A percentile compares a stretch with the other conserved stretches of the same genome.
Evolutionary conservation across 2,329 filamentous ascomycete species (phyloP).

Genomic region (Aspergillus brunneoviolaceus): DNA sequence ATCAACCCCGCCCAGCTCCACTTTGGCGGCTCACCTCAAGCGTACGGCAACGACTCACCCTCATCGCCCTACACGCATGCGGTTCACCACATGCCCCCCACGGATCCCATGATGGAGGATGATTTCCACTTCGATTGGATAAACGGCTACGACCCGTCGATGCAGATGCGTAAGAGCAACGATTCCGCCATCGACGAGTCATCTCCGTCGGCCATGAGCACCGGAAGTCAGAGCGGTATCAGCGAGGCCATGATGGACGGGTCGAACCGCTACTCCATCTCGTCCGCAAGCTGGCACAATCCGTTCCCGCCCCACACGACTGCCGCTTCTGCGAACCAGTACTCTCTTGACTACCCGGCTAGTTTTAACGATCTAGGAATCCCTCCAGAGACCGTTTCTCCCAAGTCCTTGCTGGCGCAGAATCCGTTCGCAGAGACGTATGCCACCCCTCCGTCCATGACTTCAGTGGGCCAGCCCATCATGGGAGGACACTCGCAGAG

Average conservation of each 20-base stretch:
- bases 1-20: constrained; percentile 71
- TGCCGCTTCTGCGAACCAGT: constrained; percentile 62
- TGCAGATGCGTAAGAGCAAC: constrained; percentile 67
- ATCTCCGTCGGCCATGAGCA: constrained; percentile 93
- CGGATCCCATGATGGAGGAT: constrained; percentile 58
- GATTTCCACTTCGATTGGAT: constrained; percentile 85
- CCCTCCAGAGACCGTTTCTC: constrained; percentile 70
- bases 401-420: constrained; percentile 71
- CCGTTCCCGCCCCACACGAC: constrained; percentile 68
- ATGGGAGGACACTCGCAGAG: constrained; percentile 63
- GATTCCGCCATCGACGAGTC: constrained; percentile 88
- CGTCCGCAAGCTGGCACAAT: constrained; percentile 64
- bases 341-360: constrained; percentile 71
- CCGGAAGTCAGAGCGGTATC: constrained; percentile 74
- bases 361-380: constrained; percentile 75
- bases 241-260: constrained; percentile 91
- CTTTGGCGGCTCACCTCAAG: constrained; percentile 74
- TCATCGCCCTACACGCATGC: constrained; percentile 43
- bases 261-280: constrained; percentile 58
- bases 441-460: constrained; percentile 74
- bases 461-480: constrained; percentile 69
- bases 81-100: constrained; percentile 55
- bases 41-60: constrained; percentile 41
- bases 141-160: constrained; percentile 74
- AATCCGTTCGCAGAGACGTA: constrained; percentile 69